A percentile compares a stretch with the other conserved stretches of the same genome.
These are phyloP conservation scores for Alternaria tenuissima DNA, from an alignment of 2,329 filamentous ascomycete species.

Conservation along the genomic window DNA sequence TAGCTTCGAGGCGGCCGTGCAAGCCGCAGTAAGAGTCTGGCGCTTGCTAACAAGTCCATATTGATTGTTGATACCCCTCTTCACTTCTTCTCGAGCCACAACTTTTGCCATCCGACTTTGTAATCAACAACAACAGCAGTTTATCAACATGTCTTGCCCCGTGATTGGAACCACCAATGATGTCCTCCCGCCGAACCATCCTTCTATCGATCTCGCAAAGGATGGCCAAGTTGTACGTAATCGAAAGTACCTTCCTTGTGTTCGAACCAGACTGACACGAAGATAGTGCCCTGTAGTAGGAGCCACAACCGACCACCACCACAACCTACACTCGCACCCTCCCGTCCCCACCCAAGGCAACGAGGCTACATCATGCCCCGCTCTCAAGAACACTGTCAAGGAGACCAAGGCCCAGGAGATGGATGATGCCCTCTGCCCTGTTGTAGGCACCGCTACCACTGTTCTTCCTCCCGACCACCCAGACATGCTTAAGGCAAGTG, in stretches of 20 bases:
- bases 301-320: slow-evolving; percentile 56
- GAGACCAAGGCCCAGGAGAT: slow-evolving; percentile 49
- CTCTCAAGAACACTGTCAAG: slow-evolving; percentile 50
- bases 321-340: slow-evolving; percentile 54
- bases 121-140: background rate
- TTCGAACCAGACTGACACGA: slow-evolving; percentile 1
- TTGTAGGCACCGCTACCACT: slow-evolving; percentile 54
- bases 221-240: slow-evolving; percentile 47
- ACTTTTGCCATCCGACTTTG: background rate
- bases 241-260: background rate
- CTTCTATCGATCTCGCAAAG: slow-evolving; percentile 49
- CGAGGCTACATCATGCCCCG: slow-evolving; percentile 53
- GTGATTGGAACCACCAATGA: slow-evolving; percentile 55
- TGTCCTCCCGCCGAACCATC: slow-evolving; percentile 56
- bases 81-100: background rate
- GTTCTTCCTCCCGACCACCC: slow-evolving; percentile 56
- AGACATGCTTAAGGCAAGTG: slow-evolving; percentile 48
- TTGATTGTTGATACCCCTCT: slow-evolving; percentile 9
- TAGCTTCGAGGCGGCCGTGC: slow-evolving; percentile 21
- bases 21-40: slow-evolving; percentile 4
- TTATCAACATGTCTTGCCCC: slow-evolving; percentile 40
- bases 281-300: slow-evolving; percentile 55
- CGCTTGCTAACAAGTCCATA: slow-evolving; percentile 1
- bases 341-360: slow-evolving; percentile 40
- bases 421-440: slow-evolving; percentile 55